Percentiles rank a stretch among this genome's conserved stretches.
Evolutionary conservation across 192 early-diverging fungal species (phyloP).

Genomic region (Backusella australiensis): DNA sequence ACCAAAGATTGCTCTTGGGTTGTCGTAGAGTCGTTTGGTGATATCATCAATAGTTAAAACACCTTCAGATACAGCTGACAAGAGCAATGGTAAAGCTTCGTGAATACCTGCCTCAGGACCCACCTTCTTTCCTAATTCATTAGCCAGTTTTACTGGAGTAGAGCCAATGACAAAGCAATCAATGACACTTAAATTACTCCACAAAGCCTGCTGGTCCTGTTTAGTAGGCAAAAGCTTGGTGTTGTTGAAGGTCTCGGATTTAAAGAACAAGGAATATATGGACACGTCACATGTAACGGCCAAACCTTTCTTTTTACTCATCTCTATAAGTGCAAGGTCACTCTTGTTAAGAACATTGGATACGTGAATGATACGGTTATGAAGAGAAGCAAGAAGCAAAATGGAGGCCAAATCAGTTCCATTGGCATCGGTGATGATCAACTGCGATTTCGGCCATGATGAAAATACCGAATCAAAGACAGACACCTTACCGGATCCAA

Average conservation of each 20-base stretch:
- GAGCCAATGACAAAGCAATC: slow-evolving; percentile 90
- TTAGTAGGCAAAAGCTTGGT: slow-evolving; percentile 45
- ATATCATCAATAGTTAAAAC: slow-evolving; percentile 79
- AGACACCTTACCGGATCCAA: slow-evolving; percentile 48
- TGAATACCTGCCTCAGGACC: slow-evolving; percentile 54
- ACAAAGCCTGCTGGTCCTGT: slow-evolving; percentile 72
- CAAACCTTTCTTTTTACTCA: slow-evolving; percentile 85
- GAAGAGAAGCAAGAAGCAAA: slow-evolving; percentile 82
- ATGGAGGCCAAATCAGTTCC: slow-evolving; percentile 87
- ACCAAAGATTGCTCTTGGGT: slow-evolving; percentile 89
- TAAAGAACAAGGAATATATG: slow-evolving; percentile 81
- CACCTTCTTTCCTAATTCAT: slow-evolving; percentile 45
- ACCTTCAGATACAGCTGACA: slow-evolving; percentile 80
- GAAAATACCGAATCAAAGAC: slow-evolving; percentile 74
- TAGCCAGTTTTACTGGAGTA: slow-evolving; percentile 61
- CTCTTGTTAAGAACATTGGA: slow-evolving; percentile 76
- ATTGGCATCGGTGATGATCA: slow-evolving; percentile 82
- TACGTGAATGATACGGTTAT: slow-evolving; percentile 84
- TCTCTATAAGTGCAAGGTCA: slow-evolving; percentile 82
- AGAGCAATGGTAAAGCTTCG: slow-evolving; percentile 73
- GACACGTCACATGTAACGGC: slow-evolving; percentile 93
- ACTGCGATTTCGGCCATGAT: slow-evolving; percentile 72
- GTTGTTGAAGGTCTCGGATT: slow-evolving; percentile 43
- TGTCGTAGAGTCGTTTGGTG: slow-evolving; percentile 69
- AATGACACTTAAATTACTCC: slow-evolving; percentile 76